Conservation (phyloP, 352 stramenopile genomes). For the Phytophthora pisi region DNA sequence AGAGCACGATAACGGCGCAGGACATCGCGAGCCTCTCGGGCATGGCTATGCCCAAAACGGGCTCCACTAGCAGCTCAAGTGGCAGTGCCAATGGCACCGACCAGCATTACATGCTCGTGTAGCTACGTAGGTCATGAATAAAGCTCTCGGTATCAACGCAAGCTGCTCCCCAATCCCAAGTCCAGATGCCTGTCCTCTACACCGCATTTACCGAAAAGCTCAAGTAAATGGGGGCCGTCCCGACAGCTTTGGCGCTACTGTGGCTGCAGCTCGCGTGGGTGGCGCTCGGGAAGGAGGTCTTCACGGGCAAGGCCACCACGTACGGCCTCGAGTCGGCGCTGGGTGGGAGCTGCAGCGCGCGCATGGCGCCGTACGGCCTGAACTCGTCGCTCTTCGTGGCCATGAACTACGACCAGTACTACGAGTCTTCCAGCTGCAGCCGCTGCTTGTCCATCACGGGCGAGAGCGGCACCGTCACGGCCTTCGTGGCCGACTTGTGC, state of each 20-base stretch:
- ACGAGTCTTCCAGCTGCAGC: slow-evolving; percentile 54
- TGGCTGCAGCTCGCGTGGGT: slow-evolving; percentile 7
- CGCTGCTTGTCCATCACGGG: slow-evolving; percentile 61
- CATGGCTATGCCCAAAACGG: slow-evolving; percentile 25
- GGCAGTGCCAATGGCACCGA: slow-evolving; percentile 4
- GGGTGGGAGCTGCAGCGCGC: slow-evolving; percentile 56
- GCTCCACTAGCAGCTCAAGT: slow-evolving; percentile 5
- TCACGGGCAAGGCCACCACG: slow-evolving; percentile 54
- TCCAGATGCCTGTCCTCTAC: slow-evolving; percentile 3
- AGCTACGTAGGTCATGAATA: slow-evolving; percentile 5
- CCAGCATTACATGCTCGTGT: slow-evolving; percentile 43
- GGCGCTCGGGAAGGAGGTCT: slow-evolving; percentile 37
- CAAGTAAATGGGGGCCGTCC: neutral
- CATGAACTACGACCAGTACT: slow-evolving; percentile 73
- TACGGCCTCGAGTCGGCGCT: slow-evolving; percentile 55
- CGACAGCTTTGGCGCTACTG: slow-evolving; percentile 10
- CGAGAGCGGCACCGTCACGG: slow-evolving; percentile 46
- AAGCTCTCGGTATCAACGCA: neutral
- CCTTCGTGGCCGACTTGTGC: slow-evolving; percentile 69
- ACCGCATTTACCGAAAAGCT: neutral
- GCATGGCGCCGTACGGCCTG: slow-evolving; percentile 47
- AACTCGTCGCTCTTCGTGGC: slow-evolving; percentile 57
- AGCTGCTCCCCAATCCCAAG: neutral
- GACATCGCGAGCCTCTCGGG: slow-evolving; percentile 26
- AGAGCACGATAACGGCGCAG: slow-evolving; percentile 28